These are phyloP conservation scores for Apiospora malaysiana DNA, from an alignment of 2,329 filamentous ascomycete genomes.

Conservation along the genomic window DNA sequence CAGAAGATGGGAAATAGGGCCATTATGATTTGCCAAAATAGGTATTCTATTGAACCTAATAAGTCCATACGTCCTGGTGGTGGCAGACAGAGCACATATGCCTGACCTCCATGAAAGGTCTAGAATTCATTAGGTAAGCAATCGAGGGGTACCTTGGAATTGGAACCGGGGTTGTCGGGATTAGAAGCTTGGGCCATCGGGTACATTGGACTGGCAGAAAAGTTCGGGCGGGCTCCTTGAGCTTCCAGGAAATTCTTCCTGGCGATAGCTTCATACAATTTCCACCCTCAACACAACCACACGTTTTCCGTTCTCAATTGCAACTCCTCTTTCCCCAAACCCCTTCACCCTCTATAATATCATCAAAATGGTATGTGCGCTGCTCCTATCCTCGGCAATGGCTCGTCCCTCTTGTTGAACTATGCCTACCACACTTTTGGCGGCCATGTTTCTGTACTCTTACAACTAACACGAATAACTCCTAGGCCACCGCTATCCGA, in stretches of 20 bases:
- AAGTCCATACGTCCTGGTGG: not conserved
- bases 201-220: not conserved
- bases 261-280: conserved; percentile 16
- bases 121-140: not conserved
- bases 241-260: conserved; percentile 18
- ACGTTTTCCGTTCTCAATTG: not conserved
- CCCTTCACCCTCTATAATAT: not conserved
- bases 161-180: conserved; percentile 7
- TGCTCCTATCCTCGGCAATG: not conserved
- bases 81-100: not conserved
- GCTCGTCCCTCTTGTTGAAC: not conserved
- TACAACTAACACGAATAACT: not conserved
- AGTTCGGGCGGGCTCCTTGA: conserved; percentile 12
- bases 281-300: not conserved
- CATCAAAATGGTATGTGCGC: conserved; percentile 36
- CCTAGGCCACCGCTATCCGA: conserved; percentile 77
- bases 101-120: no score
- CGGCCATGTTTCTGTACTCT: not conserved
- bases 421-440: not conserved
- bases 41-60: not conserved
- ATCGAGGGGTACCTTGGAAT: not conserved
- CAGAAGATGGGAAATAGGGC: not conserved
- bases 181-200: conserved; percentile 13
- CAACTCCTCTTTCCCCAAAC: not conserved
- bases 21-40: not conserved